Base-by-base conservation (phyloP, 164 flowering plant genomes). In the Aristolochia californica region DNA sequence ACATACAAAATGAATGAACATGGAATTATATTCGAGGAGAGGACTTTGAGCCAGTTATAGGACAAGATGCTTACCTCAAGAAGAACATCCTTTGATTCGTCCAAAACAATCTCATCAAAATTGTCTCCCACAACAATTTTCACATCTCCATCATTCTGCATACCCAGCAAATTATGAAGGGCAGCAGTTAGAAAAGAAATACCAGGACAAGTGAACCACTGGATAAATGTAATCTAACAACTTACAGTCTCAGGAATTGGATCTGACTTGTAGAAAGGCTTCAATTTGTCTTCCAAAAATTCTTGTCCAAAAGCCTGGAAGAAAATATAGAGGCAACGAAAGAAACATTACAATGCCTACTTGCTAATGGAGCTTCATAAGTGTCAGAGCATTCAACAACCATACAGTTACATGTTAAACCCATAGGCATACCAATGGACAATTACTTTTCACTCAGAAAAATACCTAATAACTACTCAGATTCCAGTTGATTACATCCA, bases 51-150 rank as follows among this genome's bases (percentile, higher is more conserved):
- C 10, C 20, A 48, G 54, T 23, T 20, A 50, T 10, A 22, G 54
- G 21, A 22, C 17, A 12, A 22, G 48, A 20, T 40, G 10, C 17
- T 60, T 79, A 94, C 97, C 99, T 94, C 95, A 47, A 94, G 91
- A 73, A 94, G 93, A 58, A 94, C 99, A 74, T 94, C 99, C 72
- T 94, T 94, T 12, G 99, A 88, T 68, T 94, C 97, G 56, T 94
- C 96, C 74, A 94, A 70, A 45, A 94, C 91, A 55, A 90, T 83
- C 44, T 84, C 93, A 62, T 94, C 99, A 60, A 94, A 90, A 72
- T 84, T 94, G 62, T 94, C 63, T 13, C 96, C 91, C 22, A 90
- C 96, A 25, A 90, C 87, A 57, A 90, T 80, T 70, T 88, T 88
- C 69, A 90, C 88, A 74, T 87, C 95, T 7, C 77, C 93, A 60